Percentiles rank a stretch among this genome's conserved stretches.
phyloP scores from a whole-genome alignment of 495 filamentous ascomycete genomes.

The Talaromyces trachyspermus region DNA sequence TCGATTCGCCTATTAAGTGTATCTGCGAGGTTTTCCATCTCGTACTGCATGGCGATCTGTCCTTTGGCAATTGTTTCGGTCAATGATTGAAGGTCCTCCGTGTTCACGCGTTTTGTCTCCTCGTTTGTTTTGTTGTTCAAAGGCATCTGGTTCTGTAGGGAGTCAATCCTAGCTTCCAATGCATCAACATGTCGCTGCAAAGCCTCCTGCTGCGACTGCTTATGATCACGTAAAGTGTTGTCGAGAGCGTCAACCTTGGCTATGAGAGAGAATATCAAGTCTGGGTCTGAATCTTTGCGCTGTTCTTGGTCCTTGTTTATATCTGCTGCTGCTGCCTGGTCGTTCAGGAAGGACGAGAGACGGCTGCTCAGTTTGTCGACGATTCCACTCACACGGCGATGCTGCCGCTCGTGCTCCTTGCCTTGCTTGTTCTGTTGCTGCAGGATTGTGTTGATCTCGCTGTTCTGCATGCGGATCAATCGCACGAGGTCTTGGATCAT shows the following conservation, averaged over 20 bases:
- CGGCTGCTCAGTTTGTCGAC: neutral
- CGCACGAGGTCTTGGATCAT: neutral
- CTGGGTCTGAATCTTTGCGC: neutral
- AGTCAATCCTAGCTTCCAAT: neutral
- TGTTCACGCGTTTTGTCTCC: neutral
- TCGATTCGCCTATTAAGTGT: neutral
- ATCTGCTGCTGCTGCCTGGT: neutral
- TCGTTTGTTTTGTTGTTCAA: neutral
- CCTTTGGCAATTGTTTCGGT: neutral
- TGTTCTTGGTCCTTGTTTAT: too few relatives aligned
- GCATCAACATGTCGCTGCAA: neutral
- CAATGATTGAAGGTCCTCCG: conserved; percentile 1
- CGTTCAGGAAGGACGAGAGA: neutral
- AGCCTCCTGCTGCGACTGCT: neutral
- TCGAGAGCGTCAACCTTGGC: neutral
- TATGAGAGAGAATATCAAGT: neutral
- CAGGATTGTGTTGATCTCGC: neutral
- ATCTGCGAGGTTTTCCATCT: neutral
- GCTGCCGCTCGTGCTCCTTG: neutral
- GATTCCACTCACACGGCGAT: neutral
- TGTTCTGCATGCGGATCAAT: neutral
- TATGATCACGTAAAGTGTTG: neutral
- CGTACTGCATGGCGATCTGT: conserved; percentile 1
- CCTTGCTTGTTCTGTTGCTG: neutral
- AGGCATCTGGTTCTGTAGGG: neutral